These are phyloP conservation scores for Coleophoma eucalyptorum DNA, from an alignment of 2,329 filamentous ascomycete genomes.

Conservation along the genomic window DNA sequence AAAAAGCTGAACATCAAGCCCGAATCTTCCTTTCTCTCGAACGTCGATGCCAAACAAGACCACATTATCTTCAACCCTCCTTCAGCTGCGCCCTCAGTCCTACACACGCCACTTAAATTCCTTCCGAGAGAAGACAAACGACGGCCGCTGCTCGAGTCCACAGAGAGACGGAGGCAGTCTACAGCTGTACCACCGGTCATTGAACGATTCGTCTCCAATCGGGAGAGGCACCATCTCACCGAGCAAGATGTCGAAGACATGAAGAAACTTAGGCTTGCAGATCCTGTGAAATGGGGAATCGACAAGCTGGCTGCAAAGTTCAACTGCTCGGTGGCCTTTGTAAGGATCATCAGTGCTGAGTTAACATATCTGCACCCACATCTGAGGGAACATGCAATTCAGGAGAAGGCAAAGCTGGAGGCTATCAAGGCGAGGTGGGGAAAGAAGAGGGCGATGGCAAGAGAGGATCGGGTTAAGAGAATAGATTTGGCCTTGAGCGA, in stretches of 20 bases:
- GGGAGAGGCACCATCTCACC: constrained; percentile 44
- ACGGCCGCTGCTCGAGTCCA: constrained; percentile 19
- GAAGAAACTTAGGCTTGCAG: constrained; percentile 45
- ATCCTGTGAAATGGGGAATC: constrained; percentile 54
- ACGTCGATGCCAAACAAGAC: constrained; percentile 31
- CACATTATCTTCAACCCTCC: constrained; percentile 56
- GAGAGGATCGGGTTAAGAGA: constrained; percentile 51
- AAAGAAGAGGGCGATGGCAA: constrained; percentile 47
- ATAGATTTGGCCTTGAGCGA: constrained; percentile 27
- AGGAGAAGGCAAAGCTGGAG: constrained; percentile 40
- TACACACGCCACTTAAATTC: constrained; percentile 65
- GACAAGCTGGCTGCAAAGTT: constrained; percentile 48
- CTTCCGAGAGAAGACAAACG: constrained; percentile 44
- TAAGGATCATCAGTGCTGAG: constrained; percentile 24
- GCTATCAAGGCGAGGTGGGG: constrained; percentile 54
- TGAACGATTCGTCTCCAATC: constrained; percentile 8
- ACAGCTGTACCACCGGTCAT: constrained; percentile 21
- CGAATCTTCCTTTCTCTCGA: constrained; percentile 50
- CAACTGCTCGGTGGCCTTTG: constrained; percentile 51
- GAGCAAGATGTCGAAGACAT: constrained; percentile 56
- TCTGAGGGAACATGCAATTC: constrained; percentile 42
- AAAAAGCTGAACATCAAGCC: constrained; percentile 47
- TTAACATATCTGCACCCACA: not conserved
- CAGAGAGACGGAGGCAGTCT: constrained; percentile 10
- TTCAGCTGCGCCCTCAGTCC: constrained; percentile 49